Conservation (phyloP, 2,329 filamentous ascomycete genomes). For the Tolypocladium amazonense region DNA sequence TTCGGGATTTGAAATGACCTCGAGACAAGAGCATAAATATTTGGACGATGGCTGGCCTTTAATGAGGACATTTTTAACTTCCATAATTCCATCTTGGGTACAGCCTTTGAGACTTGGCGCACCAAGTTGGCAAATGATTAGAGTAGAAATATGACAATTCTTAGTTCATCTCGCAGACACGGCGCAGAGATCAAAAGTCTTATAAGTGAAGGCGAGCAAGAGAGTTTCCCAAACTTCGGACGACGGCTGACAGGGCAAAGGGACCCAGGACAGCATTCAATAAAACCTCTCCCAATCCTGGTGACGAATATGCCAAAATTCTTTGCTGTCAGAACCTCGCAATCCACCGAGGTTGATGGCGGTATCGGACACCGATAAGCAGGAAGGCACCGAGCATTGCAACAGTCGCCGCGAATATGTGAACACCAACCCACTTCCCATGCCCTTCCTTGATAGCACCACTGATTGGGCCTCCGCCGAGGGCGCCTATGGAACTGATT, state of each 20-base stretch:
- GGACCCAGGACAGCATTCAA: too few species aligned
- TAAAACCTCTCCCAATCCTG: too few species aligned
- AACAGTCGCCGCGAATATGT: conserved; percentile 6
- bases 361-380: conserved; percentile 6
- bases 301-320: too few species aligned
- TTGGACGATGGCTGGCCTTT: background rate
- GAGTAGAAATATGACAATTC: background rate
- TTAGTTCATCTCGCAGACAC: background rate
- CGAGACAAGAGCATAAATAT: background rate
- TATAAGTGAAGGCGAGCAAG: background rate
- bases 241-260: too few species aligned
- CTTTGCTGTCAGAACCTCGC: conserved; percentile 8
- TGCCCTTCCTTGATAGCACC: conserved; percentile 8
- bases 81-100: too few species aligned
- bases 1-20: background rate
- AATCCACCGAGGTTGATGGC: conserved; percentile 2
- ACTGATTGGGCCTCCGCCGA: conserved; percentile 13
- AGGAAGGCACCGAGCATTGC: conserved; percentile 8
- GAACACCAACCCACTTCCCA: conserved; percentile 5
- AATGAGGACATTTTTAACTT: background rate
- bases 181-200: background rate
- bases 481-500: conserved; percentile 13
- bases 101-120: background rate
- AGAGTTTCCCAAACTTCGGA: too few species aligned
- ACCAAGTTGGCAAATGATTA: background rate